Conservation (phyloP, 2,329 filamentous ascomycete species). For the Hymenoscyphus occultus region DNA sequence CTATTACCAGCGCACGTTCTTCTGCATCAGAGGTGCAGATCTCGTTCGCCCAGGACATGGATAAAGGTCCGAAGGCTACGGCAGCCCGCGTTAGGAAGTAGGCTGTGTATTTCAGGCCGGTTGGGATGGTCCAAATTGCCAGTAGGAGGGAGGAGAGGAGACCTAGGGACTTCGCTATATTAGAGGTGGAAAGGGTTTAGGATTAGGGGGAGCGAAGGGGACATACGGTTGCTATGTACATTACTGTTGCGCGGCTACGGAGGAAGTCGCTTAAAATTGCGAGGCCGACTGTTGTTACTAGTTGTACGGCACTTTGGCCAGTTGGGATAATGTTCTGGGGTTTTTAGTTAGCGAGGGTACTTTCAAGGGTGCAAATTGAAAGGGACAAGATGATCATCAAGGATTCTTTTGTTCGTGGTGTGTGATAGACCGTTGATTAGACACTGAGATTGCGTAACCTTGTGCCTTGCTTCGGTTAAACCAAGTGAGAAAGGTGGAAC, state of each 20-base stretch:
- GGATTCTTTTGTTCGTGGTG: too few relatives aligned
- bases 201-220: not conserved
- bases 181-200: not conserved
- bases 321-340: conserved; percentile 47
- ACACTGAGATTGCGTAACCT: not conserved
- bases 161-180: conserved; percentile 32
- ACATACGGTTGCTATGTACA: conserved; percentile 35
- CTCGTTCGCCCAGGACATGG: conserved; percentile 48
- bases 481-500: conserved; percentile 15
- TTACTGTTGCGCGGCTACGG: conserved; percentile 33
- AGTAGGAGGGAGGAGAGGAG: conserved; percentile 38
- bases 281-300: conserved; percentile 51
- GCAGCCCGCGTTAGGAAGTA: conserved; percentile 38
- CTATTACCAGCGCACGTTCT: conserved; percentile 48
- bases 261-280: conserved; percentile 53
- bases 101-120: conserved; percentile 31
- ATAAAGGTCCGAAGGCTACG: conserved; percentile 44
- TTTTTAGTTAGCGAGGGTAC: too few relatives aligned
- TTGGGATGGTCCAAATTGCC: conserved; percentile 37
- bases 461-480: not conserved
- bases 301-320: conserved; percentile 48
- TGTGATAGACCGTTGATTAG: too few relatives aligned
- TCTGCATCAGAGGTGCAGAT: conserved; percentile 46
- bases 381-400: too few relatives aligned
- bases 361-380: too few relatives aligned